A percentile compares a stretch with the other conserved stretches of the same genome.
phyloP scores from a whole-genome alignment of 2,329 filamentous ascomycete species.

The Aspergillus eucalypticola region DNA sequence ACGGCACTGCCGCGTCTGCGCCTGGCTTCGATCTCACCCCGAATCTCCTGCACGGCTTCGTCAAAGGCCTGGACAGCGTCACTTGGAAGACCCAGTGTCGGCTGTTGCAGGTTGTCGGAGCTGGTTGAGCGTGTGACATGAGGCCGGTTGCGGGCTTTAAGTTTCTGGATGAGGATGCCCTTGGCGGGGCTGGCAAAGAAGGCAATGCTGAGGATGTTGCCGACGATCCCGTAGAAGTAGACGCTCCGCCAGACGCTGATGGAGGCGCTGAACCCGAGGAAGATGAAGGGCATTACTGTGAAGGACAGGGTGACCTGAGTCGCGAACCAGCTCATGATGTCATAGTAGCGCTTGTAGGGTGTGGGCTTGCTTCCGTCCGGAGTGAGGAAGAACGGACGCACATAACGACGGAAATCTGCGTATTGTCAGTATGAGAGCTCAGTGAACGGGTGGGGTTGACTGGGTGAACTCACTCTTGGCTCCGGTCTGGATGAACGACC shows the following conservation, averaged over 20 bases:
- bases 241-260: constrained; percentile 78
- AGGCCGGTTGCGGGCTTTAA: constrained; percentile 58
- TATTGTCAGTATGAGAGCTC: constrained; percentile 19
- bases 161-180: constrained; percentile 54
- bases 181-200: constrained; percentile 84
- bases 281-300: constrained; percentile 77
- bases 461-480: constrained; percentile 75
- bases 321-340: constrained; percentile 69
- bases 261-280: constrained; percentile 71
- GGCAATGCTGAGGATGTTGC: constrained; percentile 63
- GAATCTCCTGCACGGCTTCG: constrained; percentile 75
- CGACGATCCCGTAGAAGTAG: constrained; percentile 81
- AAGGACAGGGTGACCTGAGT: constrained; percentile 87
- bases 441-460: background rate
- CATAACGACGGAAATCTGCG: constrained; percentile 79
- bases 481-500: constrained; percentile 85
- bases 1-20: constrained; percentile 49
- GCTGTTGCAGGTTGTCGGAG: constrained; percentile 62
- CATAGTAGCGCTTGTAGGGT: constrained; percentile 80
- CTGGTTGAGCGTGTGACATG: constrained; percentile 51
- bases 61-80: constrained; percentile 75
- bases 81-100: constrained; percentile 74
- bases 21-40: constrained; percentile 67
- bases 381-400: constrained; percentile 91
- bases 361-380: constrained; percentile 69